Percentiles rank a stretch among this genome's conserved stretches.
Evolutionary conservation across 345 rosid genomes (phyloP).

Genomic region (Salix suchowensis): DNA sequence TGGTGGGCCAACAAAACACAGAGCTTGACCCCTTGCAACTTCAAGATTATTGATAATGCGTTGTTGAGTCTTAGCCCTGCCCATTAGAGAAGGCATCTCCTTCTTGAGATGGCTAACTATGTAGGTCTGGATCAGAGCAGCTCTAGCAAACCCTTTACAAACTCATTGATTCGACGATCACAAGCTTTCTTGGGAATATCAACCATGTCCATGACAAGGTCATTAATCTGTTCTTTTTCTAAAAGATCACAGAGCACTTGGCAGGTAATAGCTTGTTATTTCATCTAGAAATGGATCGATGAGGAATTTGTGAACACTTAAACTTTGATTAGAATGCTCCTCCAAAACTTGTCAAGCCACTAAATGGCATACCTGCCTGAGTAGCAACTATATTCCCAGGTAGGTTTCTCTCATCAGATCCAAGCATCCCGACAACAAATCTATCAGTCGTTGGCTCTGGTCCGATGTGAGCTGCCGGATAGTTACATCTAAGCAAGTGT

Average conservation of each 20-base stretch:
- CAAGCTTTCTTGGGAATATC: slow-evolving; percentile 98
- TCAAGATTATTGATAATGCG: slow-evolving; percentile 68
- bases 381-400: slow-evolving; percentile 94
- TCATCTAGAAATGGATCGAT: slow-evolving; percentile 37
- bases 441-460: too few species aligned
- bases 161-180: slow-evolving; percentile 92
- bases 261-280: background rate
- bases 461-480: too few species aligned
- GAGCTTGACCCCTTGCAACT: background rate
- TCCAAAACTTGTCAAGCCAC: slow-evolving; percentile 87
- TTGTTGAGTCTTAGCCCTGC: slow-evolving; percentile 90
- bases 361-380: slow-evolving; percentile 95
- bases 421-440: slow-evolving; percentile 34
- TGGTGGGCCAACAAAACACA: too few species aligned
- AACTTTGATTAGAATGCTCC: slow-evolving; percentile 89
- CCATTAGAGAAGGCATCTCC: slow-evolving; percentile 93
- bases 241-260: slow-evolving; percentile 48
- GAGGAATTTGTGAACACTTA: slow-evolving; percentile 98
- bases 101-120: slow-evolving; percentile 83
- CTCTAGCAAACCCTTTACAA: slow-evolving; percentile 87
- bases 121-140: slow-evolving; percentile 89
- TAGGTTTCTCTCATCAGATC: slow-evolving; percentile 95
- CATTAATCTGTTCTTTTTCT: slow-evolving; percentile 80
- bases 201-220: slow-evolving; percentile 81
- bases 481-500: too few species aligned